Evolutionary conservation across 192 early-diverging fungal genomes (phyloP), one percentile per base, ranked within the genome.

Genomic region (Pilaira anomala): DNA sequence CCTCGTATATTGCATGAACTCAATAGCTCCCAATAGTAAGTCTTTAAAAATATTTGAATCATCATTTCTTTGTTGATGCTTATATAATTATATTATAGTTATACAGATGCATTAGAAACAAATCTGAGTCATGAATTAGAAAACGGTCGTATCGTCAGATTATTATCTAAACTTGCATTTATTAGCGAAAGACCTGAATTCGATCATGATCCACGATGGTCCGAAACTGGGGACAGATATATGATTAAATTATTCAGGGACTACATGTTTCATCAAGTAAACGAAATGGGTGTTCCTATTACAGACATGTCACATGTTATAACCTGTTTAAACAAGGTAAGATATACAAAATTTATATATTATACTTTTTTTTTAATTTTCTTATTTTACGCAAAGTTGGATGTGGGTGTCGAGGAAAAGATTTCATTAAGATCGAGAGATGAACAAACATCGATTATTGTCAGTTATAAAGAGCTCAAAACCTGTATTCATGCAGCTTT

Each of bases 221-320:
- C 94, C 12, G 96, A 99, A 71, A 99, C 95, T 0, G 97, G 97
- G 5, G 97, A 99, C 76, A 81, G 95, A 40, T 99, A 99, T 73
- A 83, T 98, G 48, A 87, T 97, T 57, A 98, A 97, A 76, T 80
- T 99, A 18, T 99, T 99, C 71, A 83, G 97, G 49, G 97, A 99
- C 75, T 97, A 95, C 64, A 91, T 98, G 21, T 99, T 99, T 71
- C 97, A 98, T 73, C 90, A 93, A 69, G 94, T 97, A 13, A 86
- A 95, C 67, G 86, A 88, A 41, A 77, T 80, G 44, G 93, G 93
- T 7, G 78, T 81, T 41, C 91, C 96, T 9, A 82, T 94, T 13
- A 71, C 95, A 11, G 94, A 96, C 68, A 87, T 98, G 76, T 87
- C 88, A 3, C 97, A 99, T 81, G 90, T 97, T 12, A 45, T 99